phyloP scores from a whole-genome alignment of 108 stramenopile species.

The Discostella stelligeroides region DNA sequence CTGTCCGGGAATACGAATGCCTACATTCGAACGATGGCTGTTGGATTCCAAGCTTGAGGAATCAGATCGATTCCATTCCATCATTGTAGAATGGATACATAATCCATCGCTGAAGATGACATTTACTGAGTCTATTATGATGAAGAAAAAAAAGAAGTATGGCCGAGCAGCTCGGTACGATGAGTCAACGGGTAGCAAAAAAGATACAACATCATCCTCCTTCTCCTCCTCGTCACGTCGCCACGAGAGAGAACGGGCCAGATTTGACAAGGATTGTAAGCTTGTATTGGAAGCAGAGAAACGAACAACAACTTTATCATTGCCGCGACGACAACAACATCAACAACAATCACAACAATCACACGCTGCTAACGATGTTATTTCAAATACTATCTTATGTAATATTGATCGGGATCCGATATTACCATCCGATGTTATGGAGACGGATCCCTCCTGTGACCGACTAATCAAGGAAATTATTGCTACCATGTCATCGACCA shows the following conservation, averaged over 20 bases:
- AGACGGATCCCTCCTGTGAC: conserved; percentile 23
- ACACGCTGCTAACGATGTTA: too few relatives aligned
- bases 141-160: conserved; percentile 25
- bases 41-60: conserved; percentile 77
- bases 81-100: conserved; percentile 15
- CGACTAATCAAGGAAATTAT: conserved; percentile 27
- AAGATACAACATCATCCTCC: conserved; percentile 1
- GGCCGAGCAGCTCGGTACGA: conserved; percentile 20
- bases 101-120: conserved; percentile 13
- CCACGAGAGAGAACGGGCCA: conserved; percentile 3
- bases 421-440: conserved; percentile 20
- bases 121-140: background rate
- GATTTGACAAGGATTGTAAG: conserved; percentile 23
- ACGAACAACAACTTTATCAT: background rate
- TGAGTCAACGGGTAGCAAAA: background rate
- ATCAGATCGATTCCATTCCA: conserved; percentile 17
- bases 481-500: conserved; percentile 23
- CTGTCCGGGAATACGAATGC: conserved; percentile 62
- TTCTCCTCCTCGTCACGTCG: too few relatives aligned
- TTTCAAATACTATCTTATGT: background rate
- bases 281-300: conserved; percentile 15
- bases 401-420: conserved; percentile 48
- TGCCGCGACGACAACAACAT: background rate
- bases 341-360: background rate
- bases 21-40: conserved; percentile 77